Conservation (phyloP, 345 rosid species). For the thale cress (Arabidopsis thaliana) region DNA sequence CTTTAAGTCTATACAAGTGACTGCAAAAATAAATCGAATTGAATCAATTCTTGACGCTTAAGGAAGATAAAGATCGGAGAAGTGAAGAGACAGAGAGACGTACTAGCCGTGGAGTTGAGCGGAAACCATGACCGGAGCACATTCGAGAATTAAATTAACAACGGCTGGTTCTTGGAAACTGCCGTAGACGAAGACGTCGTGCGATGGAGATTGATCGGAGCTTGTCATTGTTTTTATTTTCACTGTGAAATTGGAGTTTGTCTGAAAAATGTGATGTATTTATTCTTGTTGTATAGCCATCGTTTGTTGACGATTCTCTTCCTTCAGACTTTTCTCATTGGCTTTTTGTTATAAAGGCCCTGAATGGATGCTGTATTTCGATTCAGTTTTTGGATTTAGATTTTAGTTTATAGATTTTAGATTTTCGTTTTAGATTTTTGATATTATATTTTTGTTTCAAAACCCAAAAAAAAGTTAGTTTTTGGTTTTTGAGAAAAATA, state of each 20-base stretch:
- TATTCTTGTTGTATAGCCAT: no score
- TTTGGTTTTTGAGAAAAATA: no score
- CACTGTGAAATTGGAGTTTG: not conserved
- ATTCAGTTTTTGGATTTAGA: no score
- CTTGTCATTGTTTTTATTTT: conserved; percentile 7
- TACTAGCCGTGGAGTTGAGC: conserved; percentile 74
- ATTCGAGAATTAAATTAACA: conserved; percentile 64
- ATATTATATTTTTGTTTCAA: no score
- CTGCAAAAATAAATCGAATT: conserved; percentile 44
- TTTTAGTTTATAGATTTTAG: no score
- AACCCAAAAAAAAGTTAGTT: no score
- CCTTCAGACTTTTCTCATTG: no score
- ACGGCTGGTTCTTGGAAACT: conserved; percentile 79
- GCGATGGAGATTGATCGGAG: conserved; percentile 25
- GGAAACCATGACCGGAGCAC: conserved; percentile 57
- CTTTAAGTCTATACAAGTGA: conserved; percentile 80
- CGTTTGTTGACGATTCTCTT: no score
- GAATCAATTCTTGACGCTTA: not conserved
- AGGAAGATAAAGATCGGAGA: not conserved
- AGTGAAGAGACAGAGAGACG: conserved; percentile 19
- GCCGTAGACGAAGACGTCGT: conserved; percentile 86
- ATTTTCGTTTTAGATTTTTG: no score
- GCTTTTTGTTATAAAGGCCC: no score
- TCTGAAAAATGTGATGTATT: no score
- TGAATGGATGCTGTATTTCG: no score